Conservation (phyloP, 208 protist species). For the Dictyostelium gargantuum region DNA sequence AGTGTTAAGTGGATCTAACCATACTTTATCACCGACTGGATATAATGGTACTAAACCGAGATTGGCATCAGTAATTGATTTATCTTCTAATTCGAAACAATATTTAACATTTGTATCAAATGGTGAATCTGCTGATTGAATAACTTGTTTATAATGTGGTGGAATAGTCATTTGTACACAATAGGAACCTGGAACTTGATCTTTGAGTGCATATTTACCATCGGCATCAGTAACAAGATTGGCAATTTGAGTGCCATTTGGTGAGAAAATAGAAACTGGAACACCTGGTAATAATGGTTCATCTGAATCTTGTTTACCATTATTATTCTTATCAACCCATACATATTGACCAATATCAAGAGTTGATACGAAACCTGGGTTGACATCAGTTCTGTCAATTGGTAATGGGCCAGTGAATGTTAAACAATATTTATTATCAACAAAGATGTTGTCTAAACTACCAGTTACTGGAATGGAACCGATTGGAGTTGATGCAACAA, state of each 20-base stretch:
- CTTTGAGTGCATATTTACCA: neutral
- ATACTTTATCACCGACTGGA: neutral
- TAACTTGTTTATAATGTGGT: neutral
- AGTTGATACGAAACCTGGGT: conserved; percentile 6
- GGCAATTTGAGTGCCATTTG: neutral
- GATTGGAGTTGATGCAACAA: neutral
- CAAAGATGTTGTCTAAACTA: neutral
- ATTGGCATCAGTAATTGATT: neutral
- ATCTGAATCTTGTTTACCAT: neutral
- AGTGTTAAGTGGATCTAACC: neutral
- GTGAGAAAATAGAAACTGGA: neutral
- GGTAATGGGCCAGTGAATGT: neutral
- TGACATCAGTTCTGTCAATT: neutral
- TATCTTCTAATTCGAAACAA: neutral
- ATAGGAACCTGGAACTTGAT: neutral
- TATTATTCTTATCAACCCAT: neutral
- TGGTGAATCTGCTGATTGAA: neutral
- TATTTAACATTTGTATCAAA: neutral
- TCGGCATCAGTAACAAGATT: neutral
- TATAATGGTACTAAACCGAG: neutral
- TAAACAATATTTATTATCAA: neutral
- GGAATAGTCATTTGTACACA: neutral
- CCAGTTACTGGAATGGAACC: neutral
- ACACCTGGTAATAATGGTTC: neutral
- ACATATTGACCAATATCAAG: neutral